phyloP scores from a whole-genome alignment of 805 yeast species.

The Clavispora phyllophila region DNA sequence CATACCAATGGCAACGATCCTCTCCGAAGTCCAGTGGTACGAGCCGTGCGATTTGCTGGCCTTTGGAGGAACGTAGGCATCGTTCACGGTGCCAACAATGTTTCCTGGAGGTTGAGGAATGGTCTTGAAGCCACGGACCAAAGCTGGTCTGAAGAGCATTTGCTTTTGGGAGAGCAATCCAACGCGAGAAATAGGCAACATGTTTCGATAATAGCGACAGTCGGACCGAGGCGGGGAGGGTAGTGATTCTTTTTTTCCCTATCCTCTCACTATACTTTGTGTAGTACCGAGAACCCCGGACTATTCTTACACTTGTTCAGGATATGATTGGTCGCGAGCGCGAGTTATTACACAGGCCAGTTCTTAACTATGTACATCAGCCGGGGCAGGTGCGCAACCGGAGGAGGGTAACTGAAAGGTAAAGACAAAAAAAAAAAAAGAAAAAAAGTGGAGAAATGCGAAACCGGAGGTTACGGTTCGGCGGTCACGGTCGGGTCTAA shows the following conservation, averaged over 20 bases:
- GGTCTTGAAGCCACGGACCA: conserved; percentile 34
- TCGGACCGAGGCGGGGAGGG: not conserved
- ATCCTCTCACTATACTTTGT: not conserved
- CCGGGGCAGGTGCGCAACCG: no score
- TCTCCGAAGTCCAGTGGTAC: conserved; percentile 70
- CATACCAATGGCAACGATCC: conserved; percentile 53
- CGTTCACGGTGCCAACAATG: conserved; percentile 68
- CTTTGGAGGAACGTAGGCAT: conserved; percentile 59
- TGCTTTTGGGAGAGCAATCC: conserved; percentile 19
- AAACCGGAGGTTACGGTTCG: no score
- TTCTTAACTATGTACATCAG: not conserved
- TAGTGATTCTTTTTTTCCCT: not conserved
- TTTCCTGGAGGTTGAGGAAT: conserved; percentile 70
- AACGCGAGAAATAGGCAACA: conserved; percentile 26
- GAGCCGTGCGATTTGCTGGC: conserved; percentile 60
- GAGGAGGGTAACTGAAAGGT: not conserved
- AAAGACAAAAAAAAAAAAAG: not conserved
- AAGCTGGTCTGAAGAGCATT: conserved; percentile 17
- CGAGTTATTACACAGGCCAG: not conserved
- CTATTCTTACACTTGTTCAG: conserved; percentile 13
- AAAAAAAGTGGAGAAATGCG: not conserved
- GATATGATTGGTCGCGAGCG: conserved; percentile 13
- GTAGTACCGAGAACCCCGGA: conserved; percentile 11
- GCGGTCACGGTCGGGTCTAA: no score
- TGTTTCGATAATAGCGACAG: not conserved